Conservation (phyloP, 352 stramenopile genomes). For the Phytophthora citrophthora region DNA sequence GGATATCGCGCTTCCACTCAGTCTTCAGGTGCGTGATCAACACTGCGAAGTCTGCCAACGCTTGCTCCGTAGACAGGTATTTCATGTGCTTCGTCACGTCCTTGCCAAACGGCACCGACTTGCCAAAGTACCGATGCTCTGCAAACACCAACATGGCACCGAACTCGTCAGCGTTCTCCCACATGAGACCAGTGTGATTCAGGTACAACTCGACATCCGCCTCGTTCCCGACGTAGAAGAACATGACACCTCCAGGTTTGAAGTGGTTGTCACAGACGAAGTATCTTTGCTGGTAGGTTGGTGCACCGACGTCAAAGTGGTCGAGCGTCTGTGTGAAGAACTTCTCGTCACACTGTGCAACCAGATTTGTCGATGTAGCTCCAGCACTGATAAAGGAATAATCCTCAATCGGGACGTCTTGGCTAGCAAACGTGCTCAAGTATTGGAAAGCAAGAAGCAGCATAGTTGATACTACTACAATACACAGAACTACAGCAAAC, state of each 20-base stretch:
- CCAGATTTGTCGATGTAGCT: slow-evolving; percentile 37
- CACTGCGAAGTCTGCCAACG: slow-evolving; percentile 75
- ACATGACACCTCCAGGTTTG: slow-evolving; percentile 76
- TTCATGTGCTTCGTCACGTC: slow-evolving; percentile 73
- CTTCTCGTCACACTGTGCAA: slow-evolving; percentile 68
- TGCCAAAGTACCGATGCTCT: slow-evolving; percentile 97
- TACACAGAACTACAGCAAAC: background rate
- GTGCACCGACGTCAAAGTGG: slow-evolving; percentile 68
- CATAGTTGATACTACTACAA: background rate
- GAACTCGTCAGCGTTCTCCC: slow-evolving; percentile 93
- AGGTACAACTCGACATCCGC: slow-evolving; percentile 95
- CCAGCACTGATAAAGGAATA: too few species aligned
- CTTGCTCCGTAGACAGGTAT: slow-evolving; percentile 87
- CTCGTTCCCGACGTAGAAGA: slow-evolving; percentile 97
- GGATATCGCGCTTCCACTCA: slow-evolving; percentile 47
- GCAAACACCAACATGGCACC: slow-evolving; percentile 95
- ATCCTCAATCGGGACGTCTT: background rate
- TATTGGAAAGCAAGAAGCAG: slow-evolving; percentile 3
- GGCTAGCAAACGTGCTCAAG: background rate
- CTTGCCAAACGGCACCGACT: slow-evolving; percentile 84
- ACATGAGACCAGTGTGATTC: slow-evolving; percentile 97
- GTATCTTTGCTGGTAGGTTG: slow-evolving; percentile 87
- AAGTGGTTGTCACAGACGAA: slow-evolving; percentile 88
- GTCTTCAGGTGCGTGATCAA: slow-evolving; percentile 69
- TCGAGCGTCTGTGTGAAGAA: slow-evolving; percentile 81